phyloP scores from a whole-genome alignment of 768 basidiomycete genomes.

The Sporobolomyces phaffii region DNA sequence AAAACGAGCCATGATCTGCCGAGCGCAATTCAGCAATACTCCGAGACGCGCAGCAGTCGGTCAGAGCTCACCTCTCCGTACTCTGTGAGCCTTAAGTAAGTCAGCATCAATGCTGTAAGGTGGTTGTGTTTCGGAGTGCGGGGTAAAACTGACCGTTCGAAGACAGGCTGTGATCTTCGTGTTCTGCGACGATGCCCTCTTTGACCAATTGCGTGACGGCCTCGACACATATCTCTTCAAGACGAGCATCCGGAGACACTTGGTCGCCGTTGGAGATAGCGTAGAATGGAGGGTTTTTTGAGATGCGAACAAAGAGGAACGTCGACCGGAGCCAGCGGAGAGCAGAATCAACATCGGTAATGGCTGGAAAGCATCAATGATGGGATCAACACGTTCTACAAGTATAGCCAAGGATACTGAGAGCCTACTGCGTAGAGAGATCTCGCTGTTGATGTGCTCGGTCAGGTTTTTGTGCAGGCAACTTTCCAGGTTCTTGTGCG shows the following conservation, averaged over 20 bases:
- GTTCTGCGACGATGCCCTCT: constrained; percentile 48
- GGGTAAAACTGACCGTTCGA: constrained; percentile 30
- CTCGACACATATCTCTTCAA: constrained; percentile 62
- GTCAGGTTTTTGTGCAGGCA: constrained; percentile 71
- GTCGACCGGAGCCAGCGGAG: constrained; percentile 76
- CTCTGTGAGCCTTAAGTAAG: background rate
- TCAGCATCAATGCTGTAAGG: no score
- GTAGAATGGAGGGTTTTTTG: constrained; percentile 75
- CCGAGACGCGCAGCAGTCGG: constrained; percentile 53
- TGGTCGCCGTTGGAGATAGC: constrained; percentile 14
- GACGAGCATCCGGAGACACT: constrained; percentile 40
- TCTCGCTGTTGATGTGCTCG: constrained; percentile 92
- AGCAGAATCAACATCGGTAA: constrained; percentile 62
- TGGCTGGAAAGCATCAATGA: constrained; percentile 48
- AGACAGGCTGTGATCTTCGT: background rate
- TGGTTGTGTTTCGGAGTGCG: no score
- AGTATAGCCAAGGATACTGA: background rate
- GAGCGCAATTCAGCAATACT: background rate
- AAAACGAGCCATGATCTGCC: constrained; percentile 38
- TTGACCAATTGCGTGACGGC: constrained; percentile 48
- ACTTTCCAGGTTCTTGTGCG: no score
- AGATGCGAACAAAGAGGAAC: constrained; percentile 79
- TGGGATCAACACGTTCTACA: constrained; percentile 48
- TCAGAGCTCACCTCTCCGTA: constrained; percentile 57
- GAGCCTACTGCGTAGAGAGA: constrained; percentile 54